These are phyloP conservation scores for Ajuga reptans DNA, from an alignment of 305 asterid species.

Conservation along the genomic window DNA sequence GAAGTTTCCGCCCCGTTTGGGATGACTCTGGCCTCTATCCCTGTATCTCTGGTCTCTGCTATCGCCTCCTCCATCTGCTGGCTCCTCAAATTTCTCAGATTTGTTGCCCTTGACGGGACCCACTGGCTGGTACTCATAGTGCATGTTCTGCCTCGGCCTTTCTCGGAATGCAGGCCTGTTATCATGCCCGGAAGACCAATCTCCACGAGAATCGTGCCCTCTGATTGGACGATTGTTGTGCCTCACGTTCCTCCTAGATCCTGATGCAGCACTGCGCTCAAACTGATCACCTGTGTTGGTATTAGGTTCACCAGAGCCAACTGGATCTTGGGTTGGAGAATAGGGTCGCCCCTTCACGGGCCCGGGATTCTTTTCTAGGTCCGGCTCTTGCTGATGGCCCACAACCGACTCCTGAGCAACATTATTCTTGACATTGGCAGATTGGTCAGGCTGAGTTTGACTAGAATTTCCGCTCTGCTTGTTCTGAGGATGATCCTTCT, in stretches of 20 bases:
- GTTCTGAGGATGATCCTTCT: conserved; percentile 43
- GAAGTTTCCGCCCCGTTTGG: conserved; percentile 56
- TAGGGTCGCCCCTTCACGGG: conserved; percentile 40
- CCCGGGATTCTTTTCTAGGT: conserved; percentile 45
- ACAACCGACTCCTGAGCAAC: conserved; percentile 26
- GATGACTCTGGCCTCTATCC: conserved; percentile 56
- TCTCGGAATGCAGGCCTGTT: conserved; percentile 44
- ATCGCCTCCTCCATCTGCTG: conserved; percentile 40
- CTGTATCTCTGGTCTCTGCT: conserved; percentile 41
- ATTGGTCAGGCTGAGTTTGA: conserved; percentile 26
- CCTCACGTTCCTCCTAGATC: conserved; percentile 43
- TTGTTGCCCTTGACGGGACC: conserved; percentile 47
- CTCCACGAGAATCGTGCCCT: conserved; percentile 59
- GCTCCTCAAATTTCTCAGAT: conserved; percentile 38
- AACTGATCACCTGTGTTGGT: conserved; percentile 29
- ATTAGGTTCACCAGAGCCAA: conserved; percentile 33
- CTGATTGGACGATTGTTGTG: conserved; percentile 44
- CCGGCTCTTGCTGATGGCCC: conserved; percentile 35
- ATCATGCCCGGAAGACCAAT: conserved; percentile 45
- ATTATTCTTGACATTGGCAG: conserved; percentile 32
- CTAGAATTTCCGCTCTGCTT: conserved; percentile 24
- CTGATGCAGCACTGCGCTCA: conserved; percentile 37
- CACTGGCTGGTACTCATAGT: conserved; percentile 82
- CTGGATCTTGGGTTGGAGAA: conserved; percentile 47
- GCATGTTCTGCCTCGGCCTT: conserved; percentile 49